Conservation (phyloP, 1,284 basidiomycete genomes). For the Cutaneotrichosporon arboriforme region DNA sequence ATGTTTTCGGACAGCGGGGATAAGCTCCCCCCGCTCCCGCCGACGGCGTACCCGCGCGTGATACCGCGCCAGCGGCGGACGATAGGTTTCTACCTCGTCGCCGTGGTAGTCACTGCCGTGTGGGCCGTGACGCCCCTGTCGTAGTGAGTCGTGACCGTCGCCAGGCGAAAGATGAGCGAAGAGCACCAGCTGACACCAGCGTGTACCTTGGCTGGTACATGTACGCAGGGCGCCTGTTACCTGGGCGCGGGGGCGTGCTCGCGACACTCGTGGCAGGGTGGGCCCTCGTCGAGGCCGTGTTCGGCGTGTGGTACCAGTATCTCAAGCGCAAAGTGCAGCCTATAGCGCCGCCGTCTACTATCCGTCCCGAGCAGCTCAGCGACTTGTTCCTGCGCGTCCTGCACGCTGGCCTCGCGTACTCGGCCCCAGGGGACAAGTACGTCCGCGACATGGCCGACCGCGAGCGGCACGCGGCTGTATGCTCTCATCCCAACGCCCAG, state of each 20-base stretch:
- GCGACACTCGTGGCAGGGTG: slow-evolving; percentile 29
- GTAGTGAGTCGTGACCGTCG: slow-evolving; percentile 57
- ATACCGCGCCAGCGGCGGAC: not conserved
- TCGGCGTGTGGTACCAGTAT: slow-evolving; percentile 64
- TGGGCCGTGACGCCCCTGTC: slow-evolving; percentile 65
- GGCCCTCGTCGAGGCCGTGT: slow-evolving; percentile 50
- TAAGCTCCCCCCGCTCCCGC: slow-evolving; percentile 7
- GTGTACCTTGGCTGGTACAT: slow-evolving; percentile 51
- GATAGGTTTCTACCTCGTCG: slow-evolving; percentile 30
- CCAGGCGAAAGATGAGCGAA: too few species aligned
- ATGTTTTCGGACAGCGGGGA: slow-evolving; percentile 5
- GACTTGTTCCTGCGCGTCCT: slow-evolving; percentile 59
- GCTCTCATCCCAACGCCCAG: too few species aligned
- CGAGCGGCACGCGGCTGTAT: not conserved
- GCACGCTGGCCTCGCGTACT: slow-evolving; percentile 52
- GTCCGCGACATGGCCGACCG: not conserved
- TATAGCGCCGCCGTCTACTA: slow-evolving; percentile 49
- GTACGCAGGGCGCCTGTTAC: slow-evolving; percentile 48
- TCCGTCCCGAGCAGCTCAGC: slow-evolving; percentile 54
- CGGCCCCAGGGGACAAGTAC: not conserved
- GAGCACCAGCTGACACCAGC: slow-evolving; percentile 17
- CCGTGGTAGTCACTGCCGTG: slow-evolving; percentile 56
- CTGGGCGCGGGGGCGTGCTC: not conserved
- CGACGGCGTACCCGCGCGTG: slow-evolving; percentile 8
- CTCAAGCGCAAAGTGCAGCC: slow-evolving; percentile 57